Base-by-base conservation (phyloP, 2,329 filamentous ascomycete genomes). In the Cryphonectria naterciae region DNA sequence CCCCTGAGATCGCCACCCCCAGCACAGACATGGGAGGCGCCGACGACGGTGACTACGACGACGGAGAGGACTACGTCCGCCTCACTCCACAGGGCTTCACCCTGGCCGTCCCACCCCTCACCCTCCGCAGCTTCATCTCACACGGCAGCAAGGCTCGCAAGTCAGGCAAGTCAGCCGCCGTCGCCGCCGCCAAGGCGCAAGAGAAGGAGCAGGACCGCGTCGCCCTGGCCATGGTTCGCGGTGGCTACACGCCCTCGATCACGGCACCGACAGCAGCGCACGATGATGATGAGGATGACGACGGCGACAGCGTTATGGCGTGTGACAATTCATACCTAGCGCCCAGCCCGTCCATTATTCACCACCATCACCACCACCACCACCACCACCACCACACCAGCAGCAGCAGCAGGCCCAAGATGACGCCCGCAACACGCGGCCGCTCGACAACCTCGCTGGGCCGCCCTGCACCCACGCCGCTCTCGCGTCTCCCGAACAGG, bases 41-140 rank as follows among this genome's bases (percentile, higher is more conserved):
- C 4, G 80, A 86, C 7, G 81, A 85, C 5, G 83, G 85, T 58
- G 83, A 85, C 10, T 73, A 79, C n/a, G 80, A 80, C 28, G 79
- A 80, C 17, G 79, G 79, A 28, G 84, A 87, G 69, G 82, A 87
- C 63, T 86, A 87, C 75, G 81, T 87, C 69, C 84, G 82, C 75
- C 63, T 71, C 62, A 69, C 68, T 41, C 71, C 68, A 28, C 41
- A 56, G 25, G 68, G 65, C 66, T 49, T 39, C 28, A 32, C 6
- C 66, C 84, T 85, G 76, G 80, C 79, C 22, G 80, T 81, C n/a
- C 78, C 78, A 67, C 80, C 79, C 63, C 79, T 82, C 28, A 64
- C 54, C 39, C 49, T 72, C 63, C 68, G 37, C 49, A 72, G 66
- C 71, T 58, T 68, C 61, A 72, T 70, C 61, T 70, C 71, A 11